Evolutionary conservation across 257 asterid genomes (phyloP).

Genomic region (Solanum sitiens): DNA sequence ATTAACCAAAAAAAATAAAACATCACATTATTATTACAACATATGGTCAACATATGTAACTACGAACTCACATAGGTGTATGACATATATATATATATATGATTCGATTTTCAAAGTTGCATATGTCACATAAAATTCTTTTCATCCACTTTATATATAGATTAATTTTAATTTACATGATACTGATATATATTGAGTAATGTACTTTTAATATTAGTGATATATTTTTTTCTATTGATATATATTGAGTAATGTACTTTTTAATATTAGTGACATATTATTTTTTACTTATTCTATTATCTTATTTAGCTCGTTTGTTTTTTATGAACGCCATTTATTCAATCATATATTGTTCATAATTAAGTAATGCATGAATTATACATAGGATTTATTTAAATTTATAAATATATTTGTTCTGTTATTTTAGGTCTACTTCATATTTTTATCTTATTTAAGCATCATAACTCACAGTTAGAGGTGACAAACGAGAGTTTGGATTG

Average conservation of each 20-base stretch:
- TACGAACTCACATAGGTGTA: too few relatives aligned
- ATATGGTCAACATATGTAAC: background rate
- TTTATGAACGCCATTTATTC: background rate
- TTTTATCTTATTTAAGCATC: background rate
- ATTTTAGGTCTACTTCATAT: background rate
- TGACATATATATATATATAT: too few relatives aligned
- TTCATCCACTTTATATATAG: too few relatives aligned
- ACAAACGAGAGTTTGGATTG: background rate
- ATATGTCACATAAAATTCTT: background rate
- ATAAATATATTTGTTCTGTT: background rate
- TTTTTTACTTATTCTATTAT: too few relatives aligned
- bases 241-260: too few relatives aligned
- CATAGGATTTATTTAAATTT: background rate
- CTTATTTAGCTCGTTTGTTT: background rate
- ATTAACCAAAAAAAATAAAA: too few relatives aligned
- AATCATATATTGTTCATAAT: background rate
- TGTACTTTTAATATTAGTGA: too few relatives aligned
- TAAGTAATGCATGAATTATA: background rate
- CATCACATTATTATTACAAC: background rate
- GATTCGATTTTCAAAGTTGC: background rate
- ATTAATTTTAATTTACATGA: too few relatives aligned
- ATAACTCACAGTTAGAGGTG: too few relatives aligned
- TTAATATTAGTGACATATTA: too few relatives aligned
- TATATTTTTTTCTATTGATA: too few relatives aligned
- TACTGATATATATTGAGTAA: too few relatives aligned